Percentiles rank a stretch among this genome's conserved stretches.
These are phyloP conservation scores for Telfairia occidentalis DNA, from an alignment of 331 rosid genomes.

Conservation along the genomic window DNA sequence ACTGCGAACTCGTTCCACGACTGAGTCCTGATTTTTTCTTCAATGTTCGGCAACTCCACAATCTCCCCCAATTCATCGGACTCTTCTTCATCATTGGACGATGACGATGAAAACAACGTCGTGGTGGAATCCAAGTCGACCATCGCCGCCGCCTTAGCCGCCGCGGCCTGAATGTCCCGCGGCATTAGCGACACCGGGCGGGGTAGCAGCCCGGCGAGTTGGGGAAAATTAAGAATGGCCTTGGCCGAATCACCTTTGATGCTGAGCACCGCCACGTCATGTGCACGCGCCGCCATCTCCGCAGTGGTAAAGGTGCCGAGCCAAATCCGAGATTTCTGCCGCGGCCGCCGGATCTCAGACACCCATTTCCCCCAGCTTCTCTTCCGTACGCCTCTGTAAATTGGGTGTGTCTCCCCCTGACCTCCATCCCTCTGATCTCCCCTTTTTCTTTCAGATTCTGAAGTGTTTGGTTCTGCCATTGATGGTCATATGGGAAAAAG, in stretches of 20 bases:
- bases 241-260: constrained; percentile 5
- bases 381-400: constrained; percentile 4
- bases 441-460: neutral
- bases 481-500: neutral
- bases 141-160: constrained; percentile 6
- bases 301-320: constrained; percentile 4
- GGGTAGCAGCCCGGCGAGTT: constrained; percentile 3
- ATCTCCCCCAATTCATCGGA: neutral
- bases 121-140: neutral
- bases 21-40: neutral
- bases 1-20: neutral
- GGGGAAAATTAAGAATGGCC: constrained; percentile 6
- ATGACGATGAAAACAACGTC: neutral
- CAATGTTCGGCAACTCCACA: constrained; percentile 7
- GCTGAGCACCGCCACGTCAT: constrained; percentile 1
- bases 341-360: constrained; percentile 1
- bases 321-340: constrained; percentile 8
- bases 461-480: neutral
- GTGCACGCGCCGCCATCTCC: constrained; percentile 12
- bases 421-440: neutral
- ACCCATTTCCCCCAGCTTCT: constrained; percentile 12
- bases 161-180: constrained; percentile 1
- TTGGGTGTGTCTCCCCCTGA: neutral
- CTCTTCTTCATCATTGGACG: neutral
- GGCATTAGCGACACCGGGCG: constrained; percentile 10